These are phyloP conservation scores for Fraxinus baroniana DNA, from an alignment of 305 asterid genomes.

Conservation along the genomic window DNA sequence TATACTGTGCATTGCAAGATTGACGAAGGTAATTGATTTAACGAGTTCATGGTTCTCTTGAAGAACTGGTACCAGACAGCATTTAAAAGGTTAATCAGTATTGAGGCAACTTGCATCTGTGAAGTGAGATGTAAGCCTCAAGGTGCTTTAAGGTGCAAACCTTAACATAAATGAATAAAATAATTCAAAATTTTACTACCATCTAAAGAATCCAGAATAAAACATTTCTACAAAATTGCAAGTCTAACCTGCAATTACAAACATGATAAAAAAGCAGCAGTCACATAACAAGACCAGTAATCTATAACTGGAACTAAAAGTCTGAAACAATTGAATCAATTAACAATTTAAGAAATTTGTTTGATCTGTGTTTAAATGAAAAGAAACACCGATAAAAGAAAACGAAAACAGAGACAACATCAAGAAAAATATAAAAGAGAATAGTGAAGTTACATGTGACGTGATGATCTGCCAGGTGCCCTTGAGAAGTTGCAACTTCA, in stretches of 20 bases:
- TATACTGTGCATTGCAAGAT: background rate
- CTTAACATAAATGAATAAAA: background rate
- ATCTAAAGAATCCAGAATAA: background rate
- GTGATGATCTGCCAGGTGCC: background rate
- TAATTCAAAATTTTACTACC: background rate
- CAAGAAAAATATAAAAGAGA: background rate
- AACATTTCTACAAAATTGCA: background rate
- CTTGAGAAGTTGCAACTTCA: background rate
- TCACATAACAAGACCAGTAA: background rate
- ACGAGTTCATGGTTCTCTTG: background rate
- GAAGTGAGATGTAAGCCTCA: background rate
- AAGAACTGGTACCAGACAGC: background rate
- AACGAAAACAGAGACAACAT: background rate
- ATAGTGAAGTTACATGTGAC: background rate
- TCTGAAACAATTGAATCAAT: background rate
- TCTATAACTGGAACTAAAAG: background rate
- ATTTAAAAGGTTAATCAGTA: background rate
- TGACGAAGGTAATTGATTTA: background rate
- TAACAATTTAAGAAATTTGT: background rate
- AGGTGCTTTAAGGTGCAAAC: background rate
- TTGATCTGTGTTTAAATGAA: background rate
- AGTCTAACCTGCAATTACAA: background rate
- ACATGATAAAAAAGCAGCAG: background rate
- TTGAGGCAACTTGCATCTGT: background rate
- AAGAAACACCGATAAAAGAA: background rate